These are phyloP conservation scores for Coniochaeta sp. DNA, from an alignment of 2,329 filamentous ascomycete species.

Conservation along the genomic window DNA sequence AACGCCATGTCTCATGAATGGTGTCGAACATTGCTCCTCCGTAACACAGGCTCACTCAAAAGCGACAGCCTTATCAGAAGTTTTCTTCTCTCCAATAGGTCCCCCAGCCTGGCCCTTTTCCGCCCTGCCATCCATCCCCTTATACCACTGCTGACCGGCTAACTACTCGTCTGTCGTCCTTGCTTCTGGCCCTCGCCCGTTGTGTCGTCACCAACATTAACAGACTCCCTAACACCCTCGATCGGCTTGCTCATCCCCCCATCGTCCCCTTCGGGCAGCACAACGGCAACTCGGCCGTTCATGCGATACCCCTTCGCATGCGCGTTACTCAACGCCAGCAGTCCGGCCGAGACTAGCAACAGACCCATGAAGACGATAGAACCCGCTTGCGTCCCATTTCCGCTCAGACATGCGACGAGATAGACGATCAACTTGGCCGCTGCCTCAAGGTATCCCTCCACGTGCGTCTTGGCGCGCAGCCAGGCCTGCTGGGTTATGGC, in stretches of 20 bases:
- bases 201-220: no score
- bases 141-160: slow-evolving; percentile 5
- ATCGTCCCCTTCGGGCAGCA: slow-evolving; percentile 13
- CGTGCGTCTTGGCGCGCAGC: slow-evolving; percentile 42
- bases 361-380: slow-evolving; percentile 43
- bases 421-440: slow-evolving; percentile 51
- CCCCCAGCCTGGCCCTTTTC: slow-evolving; percentile 12
- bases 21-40: not conserved
- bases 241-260: not conserved
- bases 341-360: slow-evolving; percentile 42
- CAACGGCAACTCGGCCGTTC: slow-evolving; percentile 39
- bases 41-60: not conserved
- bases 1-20: no score
- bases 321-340: slow-evolving; percentile 48
- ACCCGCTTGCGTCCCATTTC: slow-evolving; percentile 47
- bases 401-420: slow-evolving; percentile 45
- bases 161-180: not conserved
- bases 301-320: slow-evolving; percentile 39
- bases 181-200: slow-evolving; percentile 3
- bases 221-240: not conserved
- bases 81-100: not conserved
- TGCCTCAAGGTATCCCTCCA: slow-evolving; percentile 46
- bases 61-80: not conserved
- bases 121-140: slow-evolving; percentile 11
- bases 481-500: slow-evolving; percentile 52